These are phyloP conservation scores for Abrus precatorius DNA, from an alignment of 306 rosid species.

Conservation along the genomic window DNA sequence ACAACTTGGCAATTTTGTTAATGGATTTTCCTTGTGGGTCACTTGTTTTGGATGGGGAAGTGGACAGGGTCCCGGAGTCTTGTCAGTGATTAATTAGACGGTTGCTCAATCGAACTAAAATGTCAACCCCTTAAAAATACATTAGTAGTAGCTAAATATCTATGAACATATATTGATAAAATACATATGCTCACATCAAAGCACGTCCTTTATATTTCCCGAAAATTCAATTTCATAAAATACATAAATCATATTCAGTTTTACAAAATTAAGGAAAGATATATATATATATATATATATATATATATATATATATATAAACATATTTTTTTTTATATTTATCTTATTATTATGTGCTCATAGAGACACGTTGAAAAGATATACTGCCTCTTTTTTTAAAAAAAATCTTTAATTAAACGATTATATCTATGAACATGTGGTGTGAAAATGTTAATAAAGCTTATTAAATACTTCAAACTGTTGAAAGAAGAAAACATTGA, in stretches of 20 bases:
- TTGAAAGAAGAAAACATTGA: no score
- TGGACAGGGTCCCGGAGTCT: not conserved
- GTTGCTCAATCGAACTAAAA: conserved; percentile 22
- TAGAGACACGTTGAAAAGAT: not conserved
- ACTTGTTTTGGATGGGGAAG: not conserved
- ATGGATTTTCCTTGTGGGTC: not conserved
- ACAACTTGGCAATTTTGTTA: conserved; percentile 10
- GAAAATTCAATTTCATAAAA: not conserved
- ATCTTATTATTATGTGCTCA: no score
- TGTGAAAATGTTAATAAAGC: no score
- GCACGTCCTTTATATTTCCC: not conserved
- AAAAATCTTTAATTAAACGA: not conserved
- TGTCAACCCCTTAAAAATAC: conserved; percentile 29
- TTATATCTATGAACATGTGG: no score
- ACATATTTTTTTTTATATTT: no score
- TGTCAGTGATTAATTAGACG: conserved; percentile 18
- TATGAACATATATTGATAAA: not conserved
- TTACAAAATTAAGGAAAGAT: not conserved
- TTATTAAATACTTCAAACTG: no score
- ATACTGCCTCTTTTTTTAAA: no score
- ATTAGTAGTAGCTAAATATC: not conserved
- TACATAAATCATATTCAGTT: not conserved
- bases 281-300: no score
- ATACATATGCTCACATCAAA: not conserved
- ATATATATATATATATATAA: no score